Conservation (phyloP, 129 eudicot species). For the Artemisia argyi region DNA sequence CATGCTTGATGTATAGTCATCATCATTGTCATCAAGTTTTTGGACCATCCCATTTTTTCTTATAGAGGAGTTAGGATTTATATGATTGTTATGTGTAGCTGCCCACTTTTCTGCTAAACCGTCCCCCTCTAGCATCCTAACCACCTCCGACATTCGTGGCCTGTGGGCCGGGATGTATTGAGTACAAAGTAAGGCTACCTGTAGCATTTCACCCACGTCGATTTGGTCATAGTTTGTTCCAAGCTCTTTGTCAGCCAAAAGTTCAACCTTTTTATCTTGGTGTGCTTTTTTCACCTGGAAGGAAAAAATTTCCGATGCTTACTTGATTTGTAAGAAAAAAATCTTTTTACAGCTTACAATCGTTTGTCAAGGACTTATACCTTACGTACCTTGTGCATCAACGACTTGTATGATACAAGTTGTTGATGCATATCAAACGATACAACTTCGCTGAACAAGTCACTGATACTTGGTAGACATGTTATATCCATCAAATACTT, state of each 20-base stretch:
- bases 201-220: slow-evolving; percentile 86
- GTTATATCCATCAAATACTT: neutral
- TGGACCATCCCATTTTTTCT: slow-evolving; percentile 26
- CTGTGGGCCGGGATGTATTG: slow-evolving; percentile 78
- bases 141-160: slow-evolving; percentile 94
- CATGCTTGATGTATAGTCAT: slow-evolving; percentile 66
- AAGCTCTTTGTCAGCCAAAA: slow-evolving; percentile 66
- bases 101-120: slow-evolving; percentile 99
- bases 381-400: neutral
- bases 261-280: slow-evolving; percentile 73
- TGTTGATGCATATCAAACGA: neutral
- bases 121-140: slow-evolving; percentile 89
- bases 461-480: neutral
- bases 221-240: slow-evolving; percentile 66
- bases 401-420: neutral
- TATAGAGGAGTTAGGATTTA: slow-evolving; percentile 33
- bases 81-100: slow-evolving; percentile 59
- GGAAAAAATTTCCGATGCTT: neutral
- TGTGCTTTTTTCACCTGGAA: slow-evolving; percentile 76
- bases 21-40: slow-evolving; percentile 55
- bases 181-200: slow-evolving; percentile 86
- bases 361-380: too few species aligned
- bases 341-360: neutral
- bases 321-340: slow-evolving; percentile 2
- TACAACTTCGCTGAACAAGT: neutral